These are phyloP conservation scores for Daldinia vernicosa DNA, from an alignment of 495 filamentous ascomycete genomes.

Conservation along the genomic window DNA sequence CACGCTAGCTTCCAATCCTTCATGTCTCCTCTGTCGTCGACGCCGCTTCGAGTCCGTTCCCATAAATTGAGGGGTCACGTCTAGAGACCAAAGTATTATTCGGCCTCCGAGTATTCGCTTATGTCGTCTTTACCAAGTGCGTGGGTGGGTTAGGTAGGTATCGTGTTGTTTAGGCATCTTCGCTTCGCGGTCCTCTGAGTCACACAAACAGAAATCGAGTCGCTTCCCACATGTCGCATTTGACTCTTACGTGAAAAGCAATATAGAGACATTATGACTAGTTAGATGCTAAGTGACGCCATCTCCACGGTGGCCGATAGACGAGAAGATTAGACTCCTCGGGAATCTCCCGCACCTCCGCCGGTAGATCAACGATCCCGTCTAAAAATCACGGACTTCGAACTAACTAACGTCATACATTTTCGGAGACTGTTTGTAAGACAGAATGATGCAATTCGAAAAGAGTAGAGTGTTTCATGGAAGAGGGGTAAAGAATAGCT, in stretches of 20 bases:
- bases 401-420: conserved; percentile 21
- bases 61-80: conserved; percentile 38
- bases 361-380: conserved; percentile 29
- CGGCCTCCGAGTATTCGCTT: conserved; percentile 7
- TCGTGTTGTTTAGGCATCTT: conserved; percentile 1
- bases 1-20: conserved; percentile 27
- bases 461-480: background rate
- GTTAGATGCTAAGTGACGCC: background rate
- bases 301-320: conserved; percentile 8
- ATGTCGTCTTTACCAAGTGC: conserved; percentile 6
- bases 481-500: conserved; percentile 9
- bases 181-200: background rate
- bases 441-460: background rate
- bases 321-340: conserved; percentile 18
- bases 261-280: conserved; percentile 3
- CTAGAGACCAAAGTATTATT: conserved; percentile 8
- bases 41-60: conserved; percentile 29
- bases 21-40: conserved; percentile 23
- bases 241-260: background rate
- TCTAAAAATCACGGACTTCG: conserved; percentile 13
- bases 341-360: conserved; percentile 18
- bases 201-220: background rate
- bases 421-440: background rate
- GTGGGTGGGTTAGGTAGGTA: background rate
- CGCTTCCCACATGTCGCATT: background rate